Evolutionary conservation across 1,284 basidiomycete species (phyloP), one percentile per base, ranked within the genome.

Genomic region (Lignosus rhinocerotis): DNA sequence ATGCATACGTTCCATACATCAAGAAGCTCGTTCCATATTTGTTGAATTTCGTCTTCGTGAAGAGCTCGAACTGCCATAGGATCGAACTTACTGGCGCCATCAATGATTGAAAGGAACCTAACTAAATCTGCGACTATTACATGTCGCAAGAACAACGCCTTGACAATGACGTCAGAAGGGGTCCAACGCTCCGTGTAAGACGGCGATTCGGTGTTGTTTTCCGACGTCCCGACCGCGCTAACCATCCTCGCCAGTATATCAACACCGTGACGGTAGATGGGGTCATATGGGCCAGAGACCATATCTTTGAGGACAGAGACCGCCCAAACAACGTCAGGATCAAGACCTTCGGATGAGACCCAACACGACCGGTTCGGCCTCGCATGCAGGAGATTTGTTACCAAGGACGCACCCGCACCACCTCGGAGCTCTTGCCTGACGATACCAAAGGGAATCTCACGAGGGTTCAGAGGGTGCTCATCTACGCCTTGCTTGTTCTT

Each of bases 341-440:
- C 31, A 6, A 31, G 30, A 3, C 14, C 11, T 16, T 41, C 19
- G n/a, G 41, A 9, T 21, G 30, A 4, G 39, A 52, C 31, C 39
- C 16, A 52, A 59, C 54, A 64, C 32, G 21, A n/a, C 45, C 30
- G 25, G 9, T 30, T 9, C 11, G 21, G 2, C 3, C 21, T n/a
- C 21, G 25, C 19, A 32, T 51, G 55, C 38, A 83, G 68, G n/a
- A 84, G 68, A 16, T 71, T 61, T n/a, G 66, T 60, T 17, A 77
- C 69, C 36, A 84, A 69, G 21, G 69, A 70, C 2, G 70, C 52
- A 1, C 77, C 80, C 31, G 78, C 74, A 8, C 78, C 79, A 33
- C 70, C 70, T 38, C 70, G 65, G 19, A 79, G 63, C 49, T 82
- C 80, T 53, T 85, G 78, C 32, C 69, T 75, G 36, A 85, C 66